Base-by-base conservation (phyloP, 371 early-diverging fungal species). In the Haplosporangium sp. region DNA sequence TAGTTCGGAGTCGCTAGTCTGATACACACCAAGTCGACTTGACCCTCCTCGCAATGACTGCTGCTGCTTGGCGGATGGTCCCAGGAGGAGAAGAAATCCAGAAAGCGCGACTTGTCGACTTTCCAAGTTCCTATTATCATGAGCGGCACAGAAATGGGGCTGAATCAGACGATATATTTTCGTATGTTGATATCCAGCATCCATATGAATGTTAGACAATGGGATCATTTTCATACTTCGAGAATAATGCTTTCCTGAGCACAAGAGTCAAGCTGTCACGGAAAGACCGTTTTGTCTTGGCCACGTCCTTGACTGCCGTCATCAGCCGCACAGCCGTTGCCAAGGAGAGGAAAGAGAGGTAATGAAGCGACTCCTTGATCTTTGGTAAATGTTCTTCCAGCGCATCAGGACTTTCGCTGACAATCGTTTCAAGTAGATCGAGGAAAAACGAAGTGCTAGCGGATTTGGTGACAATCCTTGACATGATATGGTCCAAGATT, bases 401-500 rank as follows among this genome's bases (percentile, higher is more conserved):
- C 9, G 65, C 80, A 8, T 70, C 69, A 5, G 87, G 77, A 21
- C 82, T 69, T 9, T 87, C 82, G 40, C 67, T 77, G 3, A 87
- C 85, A 13, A 88, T 83, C 0, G 62, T 65, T 21, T 85, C 82
- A 6, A 90, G 59, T 10, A 90, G 62, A 20, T 73, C 59, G n/a
- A 90, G 59, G 53, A 89, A 90, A 46, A 81, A 71, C 10, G 62
- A 57, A 2, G 84, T 84, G 57, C 88, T 87, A 13, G 70, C 54
- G 2, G 89, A 85, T 42, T 85, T 84, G 18, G 88, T 84, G 7
- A 90, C 83, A 47, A 90, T 83, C 48, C 89, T 84, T 6, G 86
- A 86, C 38, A 86, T 84, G 54, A 90, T 87, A 60, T 88, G 88
- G 38, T 88, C 89, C 48, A 90, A 68, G 29, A 90, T 87, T 70